phyloP scores from a whole-genome alignment of 1,284 basidiomycete species.

The Ustilago nuda region DNA sequence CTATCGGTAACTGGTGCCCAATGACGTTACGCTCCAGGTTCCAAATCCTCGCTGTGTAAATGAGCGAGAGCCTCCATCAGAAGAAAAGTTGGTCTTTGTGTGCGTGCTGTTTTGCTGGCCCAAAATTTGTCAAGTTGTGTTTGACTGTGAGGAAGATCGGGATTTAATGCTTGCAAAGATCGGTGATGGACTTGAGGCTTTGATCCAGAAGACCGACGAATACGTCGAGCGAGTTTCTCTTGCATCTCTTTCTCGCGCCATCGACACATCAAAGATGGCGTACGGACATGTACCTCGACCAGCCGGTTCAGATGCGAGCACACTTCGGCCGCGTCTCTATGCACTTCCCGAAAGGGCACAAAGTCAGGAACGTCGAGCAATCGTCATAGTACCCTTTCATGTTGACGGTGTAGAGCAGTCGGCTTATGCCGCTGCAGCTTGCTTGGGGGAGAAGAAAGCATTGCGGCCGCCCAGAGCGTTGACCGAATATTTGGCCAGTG shows the following conservation, averaged over 20 bases:
- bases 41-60: not conserved
- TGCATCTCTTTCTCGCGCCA: not conserved
- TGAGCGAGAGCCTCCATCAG: not conserved
- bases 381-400: constrained; percentile 46
- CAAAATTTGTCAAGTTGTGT: not conserved
- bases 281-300: constrained; percentile 55
- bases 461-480: constrained; percentile 25
- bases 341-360: constrained; percentile 35
- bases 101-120: not conserved
- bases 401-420: constrained; percentile 29
- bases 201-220: constrained; percentile 19
- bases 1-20: not conserved
- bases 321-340: constrained; percentile 48
- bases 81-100: not conserved
- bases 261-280: constrained; percentile 31
- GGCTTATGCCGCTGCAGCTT: not conserved
- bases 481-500: constrained; percentile 34
- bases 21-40: constrained; percentile 3
- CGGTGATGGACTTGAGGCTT: not conserved
- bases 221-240: constrained; percentile 22
- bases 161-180: not conserved
- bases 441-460: not conserved
- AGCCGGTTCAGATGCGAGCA: constrained; percentile 36
- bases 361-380: constrained; percentile 25
- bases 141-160: constrained; percentile 2